Evolutionary conservation across 179 eudicot species (phyloP).

Genomic region (Beta corolliflora): DNA sequence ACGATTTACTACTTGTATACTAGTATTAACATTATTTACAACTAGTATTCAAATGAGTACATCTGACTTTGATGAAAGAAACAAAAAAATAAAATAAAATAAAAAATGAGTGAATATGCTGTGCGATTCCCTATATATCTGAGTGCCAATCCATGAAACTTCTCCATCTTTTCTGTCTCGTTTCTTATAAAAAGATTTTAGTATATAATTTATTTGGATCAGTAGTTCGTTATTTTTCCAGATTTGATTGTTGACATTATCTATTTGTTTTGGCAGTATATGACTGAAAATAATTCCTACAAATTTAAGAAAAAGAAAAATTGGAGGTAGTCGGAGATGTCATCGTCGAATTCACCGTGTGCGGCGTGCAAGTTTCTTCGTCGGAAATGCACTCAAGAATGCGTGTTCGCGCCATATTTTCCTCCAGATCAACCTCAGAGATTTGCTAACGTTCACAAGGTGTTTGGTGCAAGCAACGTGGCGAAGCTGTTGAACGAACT

Average conservation of each 20-base stretch:
- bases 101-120: slow-evolving; percentile 9
- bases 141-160: slow-evolving; percentile 15
- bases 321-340: slow-evolving; percentile 32
- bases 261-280: not conserved
- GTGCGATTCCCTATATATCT: slow-evolving; percentile 13
- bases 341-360: slow-evolving; percentile 81
- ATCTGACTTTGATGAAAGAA: not conserved
- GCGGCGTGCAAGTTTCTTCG: slow-evolving; percentile 86
- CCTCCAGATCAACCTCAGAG: slow-evolving; percentile 87
- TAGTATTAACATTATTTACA: no score
- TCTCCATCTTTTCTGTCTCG: slow-evolving; percentile 2
- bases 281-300: not conserved
- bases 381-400: slow-evolving; percentile 80
- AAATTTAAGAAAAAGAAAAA: no score
- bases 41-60: not conserved
- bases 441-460: slow-evolving; percentile 80
- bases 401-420: slow-evolving; percentile 87
- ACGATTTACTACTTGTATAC: no score
- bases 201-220: not conserved
- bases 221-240: slow-evolving; percentile 3
- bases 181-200: not conserved
- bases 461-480: slow-evolving; percentile 87
- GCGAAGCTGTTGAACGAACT: slow-evolving; percentile 74
- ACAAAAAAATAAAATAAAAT: not conserved
- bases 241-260: slow-evolving; percentile 3